Evolutionary conservation across 768 basidiomycete species (phyloP), one percentile per base, ranked within the genome.

Genomic region (Pleurotus ostreatus): DNA sequence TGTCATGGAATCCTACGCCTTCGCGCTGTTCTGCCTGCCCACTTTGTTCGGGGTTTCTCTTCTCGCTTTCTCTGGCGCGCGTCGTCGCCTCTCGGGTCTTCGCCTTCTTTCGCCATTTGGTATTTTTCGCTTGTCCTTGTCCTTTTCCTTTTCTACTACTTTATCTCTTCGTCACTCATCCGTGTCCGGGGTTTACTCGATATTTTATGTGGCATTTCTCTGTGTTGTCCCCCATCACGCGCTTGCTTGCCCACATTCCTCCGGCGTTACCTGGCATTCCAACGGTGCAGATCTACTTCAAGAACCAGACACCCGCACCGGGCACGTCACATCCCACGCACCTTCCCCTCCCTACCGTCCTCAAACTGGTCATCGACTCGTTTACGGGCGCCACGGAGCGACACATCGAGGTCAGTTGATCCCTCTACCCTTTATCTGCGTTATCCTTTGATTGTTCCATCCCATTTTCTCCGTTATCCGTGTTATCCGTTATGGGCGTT

Each of bases 381-480:
- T 99, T 98, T 72, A 96, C 95, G 23, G 84, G 92, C 61, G 97
- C 97, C 23, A 98, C 97, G 12, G 97, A 99, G 74, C 85, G 97
- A 61, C 96, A 98, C 72, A 98, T 98, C 67, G 95, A 98, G 84
- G 91, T 91, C 59, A 59, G 78, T 65, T 34, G 61, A 57, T 53
- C 25, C 20, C 59, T 59, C 49, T 11, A 11, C 30, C 30, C 30
- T 34, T 12, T 49, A 45, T 41, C 18, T 26, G 18, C 8, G 5
- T 44, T 44, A 16, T 44, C 20, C 41, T 44, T 44, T 44, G 5
- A 4, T 16, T 8, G 5, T 8, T 16, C 8, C 40, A 25, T 5
- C 16, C 13, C 3, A 41, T 1, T 41, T 41, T 41, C 5, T 41
- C 40, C 40, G 16, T 41, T 41, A 41, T 13, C 12, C 16, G 6